These are phyloP conservation scores for Cantharellus anzutake DNA, from an alignment of 768 basidiomycete genomes.

Conservation along the genomic window DNA sequence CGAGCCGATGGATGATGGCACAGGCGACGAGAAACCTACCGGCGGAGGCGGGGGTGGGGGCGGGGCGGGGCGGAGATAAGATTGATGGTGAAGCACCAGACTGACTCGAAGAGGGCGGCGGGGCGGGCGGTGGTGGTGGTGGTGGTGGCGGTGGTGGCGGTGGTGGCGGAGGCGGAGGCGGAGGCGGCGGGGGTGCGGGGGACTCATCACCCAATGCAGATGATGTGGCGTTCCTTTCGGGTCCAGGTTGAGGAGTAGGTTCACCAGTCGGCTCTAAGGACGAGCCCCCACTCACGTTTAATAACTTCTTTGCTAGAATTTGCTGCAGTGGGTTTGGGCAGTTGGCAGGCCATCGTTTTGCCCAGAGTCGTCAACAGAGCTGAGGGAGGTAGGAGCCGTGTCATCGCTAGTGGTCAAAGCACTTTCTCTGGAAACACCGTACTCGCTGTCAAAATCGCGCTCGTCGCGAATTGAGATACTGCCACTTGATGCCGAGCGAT, in stretches of 20 bases:
- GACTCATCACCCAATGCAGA: neutral
- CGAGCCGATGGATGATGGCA: constrained; percentile 1
- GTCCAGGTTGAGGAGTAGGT: too few species aligned
- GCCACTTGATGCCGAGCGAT: constrained; percentile 1
- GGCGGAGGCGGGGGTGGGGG: constrained; percentile 23
- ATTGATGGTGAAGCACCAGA: constrained; percentile 10
- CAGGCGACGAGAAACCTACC: constrained; percentile 13
- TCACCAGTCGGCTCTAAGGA: too few species aligned
- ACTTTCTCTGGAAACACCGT: neutral
- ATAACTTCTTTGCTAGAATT: neutral
- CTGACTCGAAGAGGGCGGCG: constrained; percentile 17
- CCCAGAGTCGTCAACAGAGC: neutral
- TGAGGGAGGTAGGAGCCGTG: neutral
- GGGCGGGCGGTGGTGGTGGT: constrained; percentile 13
- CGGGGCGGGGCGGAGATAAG: constrained; percentile 19
- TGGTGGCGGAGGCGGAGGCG: constrained; percentile 12
- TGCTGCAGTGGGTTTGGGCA: neutral
- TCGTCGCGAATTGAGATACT: neutral
- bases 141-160: constrained; percentile 17
- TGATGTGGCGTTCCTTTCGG: too few species aligned
- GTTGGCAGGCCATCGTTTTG: neutral
- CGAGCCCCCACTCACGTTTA: neutral
- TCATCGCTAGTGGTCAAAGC: neutral
- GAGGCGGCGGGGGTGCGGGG: neutral
- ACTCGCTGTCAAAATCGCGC: neutral